A percentile compares a stretch with the other conserved stretches of the same genome.
These are phyloP conservation scores for Carex myosuroides DNA, from an alignment of 176 grass and related monocot genomes.

Conservation along the genomic window DNA sequence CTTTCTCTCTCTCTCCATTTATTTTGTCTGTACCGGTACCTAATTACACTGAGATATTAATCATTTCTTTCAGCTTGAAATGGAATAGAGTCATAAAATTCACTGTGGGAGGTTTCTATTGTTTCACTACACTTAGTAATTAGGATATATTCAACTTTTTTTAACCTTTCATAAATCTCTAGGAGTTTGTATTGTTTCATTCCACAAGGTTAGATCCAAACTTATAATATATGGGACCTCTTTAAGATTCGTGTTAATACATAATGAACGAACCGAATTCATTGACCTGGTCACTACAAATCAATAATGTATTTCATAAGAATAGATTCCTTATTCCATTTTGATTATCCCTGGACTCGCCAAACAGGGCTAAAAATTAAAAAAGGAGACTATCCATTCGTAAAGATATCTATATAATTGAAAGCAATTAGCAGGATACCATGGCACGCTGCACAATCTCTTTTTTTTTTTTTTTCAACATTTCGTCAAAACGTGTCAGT, in stretches of 20 bases:
- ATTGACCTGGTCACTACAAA: neutral
- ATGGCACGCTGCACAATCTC: neutral
- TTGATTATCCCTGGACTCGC: neutral
- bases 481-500: neutral
- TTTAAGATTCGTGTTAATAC: too few relatives aligned
- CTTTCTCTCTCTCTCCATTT: neutral
- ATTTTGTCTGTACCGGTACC: neutral
- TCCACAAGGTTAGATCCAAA: neutral
- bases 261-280: neutral
- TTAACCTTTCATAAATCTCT: neutral
- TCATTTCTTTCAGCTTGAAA: neutral
- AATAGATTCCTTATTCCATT: slow-evolving; percentile 1
- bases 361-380: neutral
- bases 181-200: neutral
- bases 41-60: neutral
- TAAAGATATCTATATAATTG: neutral
- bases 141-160: neutral
- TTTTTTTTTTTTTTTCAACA: neutral
- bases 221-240: too few relatives aligned
- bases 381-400: slow-evolving; percentile 1
- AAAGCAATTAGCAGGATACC: neutral
- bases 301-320: neutral
- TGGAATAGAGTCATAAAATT: neutral
- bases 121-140: neutral
- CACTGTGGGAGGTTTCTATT: neutral